Conservation (phyloP, 306 rosid genomes). For the Castanospermum australe region DNA sequence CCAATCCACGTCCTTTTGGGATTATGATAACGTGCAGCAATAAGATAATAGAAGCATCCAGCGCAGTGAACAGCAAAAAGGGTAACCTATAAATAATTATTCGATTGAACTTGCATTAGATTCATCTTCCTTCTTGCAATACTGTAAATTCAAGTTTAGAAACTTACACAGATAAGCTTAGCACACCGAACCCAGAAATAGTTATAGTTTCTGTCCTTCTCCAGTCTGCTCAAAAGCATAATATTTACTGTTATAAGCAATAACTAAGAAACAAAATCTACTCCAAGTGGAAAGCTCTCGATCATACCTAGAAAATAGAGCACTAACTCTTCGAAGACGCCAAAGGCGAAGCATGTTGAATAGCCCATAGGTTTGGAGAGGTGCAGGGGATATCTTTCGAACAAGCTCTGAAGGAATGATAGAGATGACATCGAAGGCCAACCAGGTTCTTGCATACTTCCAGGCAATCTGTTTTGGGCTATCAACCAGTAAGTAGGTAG, state of each 20-base stretch:
- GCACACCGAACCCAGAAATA: conserved; percentile 93
- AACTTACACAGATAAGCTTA: conserved; percentile 82
- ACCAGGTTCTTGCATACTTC: conserved; percentile 68
- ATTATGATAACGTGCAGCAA: conserved; percentile 76
- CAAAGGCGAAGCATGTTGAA: conserved; percentile 95
- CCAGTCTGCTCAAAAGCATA: conserved; percentile 56
- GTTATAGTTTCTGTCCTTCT: conserved; percentile 82
- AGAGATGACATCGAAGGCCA: conserved; percentile 74
- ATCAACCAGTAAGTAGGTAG: conserved; percentile 70
- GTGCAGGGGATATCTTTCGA: conserved; percentile 45
- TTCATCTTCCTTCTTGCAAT: neutral
- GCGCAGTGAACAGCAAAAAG: conserved; percentile 87
- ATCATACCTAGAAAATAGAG: conserved; percentile 74
- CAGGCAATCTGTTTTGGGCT: conserved; percentile 62
- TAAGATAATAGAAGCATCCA: conserved; percentile 81
- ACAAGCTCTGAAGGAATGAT: conserved; percentile 82
- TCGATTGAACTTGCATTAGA: neutral
- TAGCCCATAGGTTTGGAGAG: conserved; percentile 64
- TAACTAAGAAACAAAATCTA: neutral
- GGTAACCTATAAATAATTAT: conserved; percentile 61
- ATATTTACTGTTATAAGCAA: neutral
- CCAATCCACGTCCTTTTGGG: conserved; percentile 83
- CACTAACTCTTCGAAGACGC: conserved; percentile 95
- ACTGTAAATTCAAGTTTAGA: neutral
- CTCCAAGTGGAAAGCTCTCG: neutral